These are phyloP conservation scores for Beauveria rudraprayagi DNA, from an alignment of 2,329 filamentous ascomycete genomes.

Conservation along the genomic window DNA sequence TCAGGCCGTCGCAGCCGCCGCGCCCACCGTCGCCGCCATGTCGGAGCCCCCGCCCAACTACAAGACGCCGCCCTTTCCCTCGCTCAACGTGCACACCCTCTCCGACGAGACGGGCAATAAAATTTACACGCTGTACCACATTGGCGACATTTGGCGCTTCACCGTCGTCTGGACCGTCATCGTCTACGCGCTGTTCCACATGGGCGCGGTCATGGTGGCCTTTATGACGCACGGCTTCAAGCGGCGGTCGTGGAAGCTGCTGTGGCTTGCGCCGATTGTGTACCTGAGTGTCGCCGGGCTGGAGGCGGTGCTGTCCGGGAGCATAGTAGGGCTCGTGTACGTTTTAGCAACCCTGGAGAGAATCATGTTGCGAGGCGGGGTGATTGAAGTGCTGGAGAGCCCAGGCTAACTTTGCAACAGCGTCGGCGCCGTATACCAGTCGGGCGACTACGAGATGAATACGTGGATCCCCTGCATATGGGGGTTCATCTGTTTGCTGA, in stretches of 20 bases:
- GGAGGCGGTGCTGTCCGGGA: conserved; percentile 73
- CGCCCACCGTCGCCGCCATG: conserved; percentile 17
- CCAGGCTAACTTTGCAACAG: conserved; percentile 33
- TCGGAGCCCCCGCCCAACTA: conserved; percentile 43
- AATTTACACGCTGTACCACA: conserved; percentile 58
- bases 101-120: conserved; percentile 33
- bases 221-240: conserved; percentile 61
- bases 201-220: conserved; percentile 63
- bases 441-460: conserved; percentile 82
- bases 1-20: neutral
- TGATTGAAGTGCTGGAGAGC: neutral
- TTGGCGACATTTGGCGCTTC: conserved; percentile 76
- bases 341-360: conserved; percentile 23
- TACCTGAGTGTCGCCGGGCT: conserved; percentile 65
- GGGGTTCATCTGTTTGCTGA: conserved; percentile 74
- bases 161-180: conserved; percentile 82
- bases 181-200: conserved; percentile 66
- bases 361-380: neutral
- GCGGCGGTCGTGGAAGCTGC: conserved; percentile 46
- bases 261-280: conserved; percentile 65
- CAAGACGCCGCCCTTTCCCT: conserved; percentile 64
- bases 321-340: conserved; percentile 71
- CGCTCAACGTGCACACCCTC: conserved; percentile 65
- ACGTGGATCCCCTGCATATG: conserved; percentile 91
- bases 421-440: conserved; percentile 70